A percentile compares a stretch with the other conserved stretches of the same genome.
Evolutionary conservation across 768 basidiomycete genomes (phyloP).

Genomic region (Cystobasidiopsis lactophilus): DNA sequence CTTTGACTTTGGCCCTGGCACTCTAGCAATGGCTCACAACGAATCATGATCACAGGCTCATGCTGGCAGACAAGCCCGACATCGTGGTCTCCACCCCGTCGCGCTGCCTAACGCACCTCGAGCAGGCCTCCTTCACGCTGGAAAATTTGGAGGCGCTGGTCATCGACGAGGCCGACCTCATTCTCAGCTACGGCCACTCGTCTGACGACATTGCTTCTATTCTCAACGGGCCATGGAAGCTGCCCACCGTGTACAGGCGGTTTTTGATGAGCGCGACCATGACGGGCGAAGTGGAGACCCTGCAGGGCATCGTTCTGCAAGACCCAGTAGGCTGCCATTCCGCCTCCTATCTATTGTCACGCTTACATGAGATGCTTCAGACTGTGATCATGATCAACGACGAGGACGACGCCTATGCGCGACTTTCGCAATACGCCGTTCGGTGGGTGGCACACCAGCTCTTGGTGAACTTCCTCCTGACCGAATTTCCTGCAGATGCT

Average conservation of each 20-base stretch:
- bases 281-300: constrained; percentile 78
- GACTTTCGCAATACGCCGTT: constrained; percentile 8
- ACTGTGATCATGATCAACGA: not conserved
- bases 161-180: constrained; percentile 92
- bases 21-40: not conserved
- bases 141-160: constrained; percentile 57
- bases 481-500: constrained; percentile 59
- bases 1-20: no score
- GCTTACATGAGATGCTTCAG: not conserved
- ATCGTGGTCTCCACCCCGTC: constrained; percentile 61
- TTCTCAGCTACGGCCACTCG: constrained; percentile 79
- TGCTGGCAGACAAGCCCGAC: constrained; percentile 51
- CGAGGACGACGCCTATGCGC: not conserved
- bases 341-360: no score
- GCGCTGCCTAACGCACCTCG: constrained; percentile 42
- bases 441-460: not conserved
- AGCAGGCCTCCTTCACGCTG: constrained; percentile 47
- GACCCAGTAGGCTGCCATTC: constrained; percentile 46
- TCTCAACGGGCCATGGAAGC: constrained; percentile 37
- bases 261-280: constrained; percentile 96
- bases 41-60: constrained; percentile 24
- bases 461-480: not conserved
- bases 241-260: constrained; percentile 65
- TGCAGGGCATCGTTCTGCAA: constrained; percentile 68
- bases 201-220: constrained; percentile 64